Evolutionary conservation across 306 rosid species (phyloP).

Genomic region (Acacia confusa): DNA sequence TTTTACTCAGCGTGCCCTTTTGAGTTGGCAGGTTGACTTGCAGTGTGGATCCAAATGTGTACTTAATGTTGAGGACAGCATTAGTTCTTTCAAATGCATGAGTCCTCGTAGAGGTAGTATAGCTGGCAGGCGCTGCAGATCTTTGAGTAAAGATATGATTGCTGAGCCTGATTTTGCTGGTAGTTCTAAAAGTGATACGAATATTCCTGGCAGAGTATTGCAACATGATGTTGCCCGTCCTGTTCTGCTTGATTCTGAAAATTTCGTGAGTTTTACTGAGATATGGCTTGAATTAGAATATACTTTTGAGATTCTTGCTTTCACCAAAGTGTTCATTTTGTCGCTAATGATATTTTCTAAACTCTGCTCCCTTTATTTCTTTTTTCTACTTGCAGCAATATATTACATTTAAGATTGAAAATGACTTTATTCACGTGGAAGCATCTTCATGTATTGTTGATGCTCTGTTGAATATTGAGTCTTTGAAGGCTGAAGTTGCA

Average conservation of each 20-base stretch:
- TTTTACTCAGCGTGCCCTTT: slow-evolving; percentile 29
- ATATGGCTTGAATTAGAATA: slow-evolving; percentile 25
- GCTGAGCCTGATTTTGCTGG: slow-evolving; percentile 48
- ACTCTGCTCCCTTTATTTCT: background rate
- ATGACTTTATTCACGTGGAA: slow-evolving; percentile 51
- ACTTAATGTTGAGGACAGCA: slow-evolving; percentile 64
- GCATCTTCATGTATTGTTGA: slow-evolving; percentile 39
- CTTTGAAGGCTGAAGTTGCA: slow-evolving; percentile 72
- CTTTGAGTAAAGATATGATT: slow-evolving; percentile 49
- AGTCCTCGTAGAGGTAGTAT: slow-evolving; percentile 49
- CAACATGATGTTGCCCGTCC: slow-evolving; percentile 39
- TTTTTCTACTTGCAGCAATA: slow-evolving; percentile 46
- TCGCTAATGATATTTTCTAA: slow-evolving; percentile 41
- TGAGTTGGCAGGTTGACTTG: slow-evolving; percentile 56
- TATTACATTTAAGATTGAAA: slow-evolving; percentile 61
- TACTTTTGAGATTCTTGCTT: slow-evolving; percentile 14
- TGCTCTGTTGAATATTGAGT: slow-evolving; percentile 54
- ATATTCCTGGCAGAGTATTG: slow-evolving; percentile 44
- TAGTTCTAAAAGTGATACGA: slow-evolving; percentile 55
- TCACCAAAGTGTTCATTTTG: slow-evolving; percentile 19
- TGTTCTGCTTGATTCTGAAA: slow-evolving; percentile 32
- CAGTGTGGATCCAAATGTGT: slow-evolving; percentile 47
- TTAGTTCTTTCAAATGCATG: slow-evolving; percentile 66
- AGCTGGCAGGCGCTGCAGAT: slow-evolving; percentile 42
- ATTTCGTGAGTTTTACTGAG: slow-evolving; percentile 52